Conservation (phyloP, 1,139 yeast species). For the Hyphopichia wangnamkhiaoensis region DNA sequence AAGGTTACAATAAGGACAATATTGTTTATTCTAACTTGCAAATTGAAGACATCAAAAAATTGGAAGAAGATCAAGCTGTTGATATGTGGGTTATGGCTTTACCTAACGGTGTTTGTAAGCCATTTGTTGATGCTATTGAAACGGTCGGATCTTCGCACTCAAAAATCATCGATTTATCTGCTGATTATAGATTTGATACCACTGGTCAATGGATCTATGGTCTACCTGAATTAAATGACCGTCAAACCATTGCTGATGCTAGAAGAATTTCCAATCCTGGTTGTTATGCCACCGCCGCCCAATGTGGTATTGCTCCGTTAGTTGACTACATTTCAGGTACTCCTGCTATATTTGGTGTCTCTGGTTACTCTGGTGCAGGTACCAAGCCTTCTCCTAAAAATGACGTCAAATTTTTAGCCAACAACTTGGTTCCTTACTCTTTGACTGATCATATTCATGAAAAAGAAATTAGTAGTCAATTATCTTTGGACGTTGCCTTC, state of each 20-base stretch:
- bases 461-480: conserved; percentile 79
- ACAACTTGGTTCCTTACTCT: conserved; percentile 93
- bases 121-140: conserved; percentile 93
- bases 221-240: conserved; percentile 75
- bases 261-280: conserved; percentile 94
- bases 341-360: conserved; percentile 90
- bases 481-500: conserved; percentile 81
- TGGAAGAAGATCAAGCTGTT: conserved; percentile 76
- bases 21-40: conserved; percentile 83
- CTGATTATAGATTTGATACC: conserved; percentile 92
- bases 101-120: conserved; percentile 97
- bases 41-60: conserved; percentile 76
- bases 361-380: conserved; percentile 99
- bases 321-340: conserved; percentile 60
- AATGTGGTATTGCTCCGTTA: conserved; percentile 87
- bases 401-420: conserved; percentile 67
- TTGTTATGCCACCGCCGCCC: conserved; percentile 98
- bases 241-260: conserved; percentile 69
- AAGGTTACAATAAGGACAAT: conserved; percentile 81
- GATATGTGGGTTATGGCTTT: conserved; percentile 99
- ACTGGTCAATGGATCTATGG: conserved; percentile 92
- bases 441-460: conserved; percentile 97
- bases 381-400: conserved; percentile 97
- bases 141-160: conserved; percentile 59
- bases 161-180: conserved; percentile 87